Conservation (phyloP, 2,329 filamentous ascomycete genomes). For the Ilyonectria mors-panacis region DNA sequence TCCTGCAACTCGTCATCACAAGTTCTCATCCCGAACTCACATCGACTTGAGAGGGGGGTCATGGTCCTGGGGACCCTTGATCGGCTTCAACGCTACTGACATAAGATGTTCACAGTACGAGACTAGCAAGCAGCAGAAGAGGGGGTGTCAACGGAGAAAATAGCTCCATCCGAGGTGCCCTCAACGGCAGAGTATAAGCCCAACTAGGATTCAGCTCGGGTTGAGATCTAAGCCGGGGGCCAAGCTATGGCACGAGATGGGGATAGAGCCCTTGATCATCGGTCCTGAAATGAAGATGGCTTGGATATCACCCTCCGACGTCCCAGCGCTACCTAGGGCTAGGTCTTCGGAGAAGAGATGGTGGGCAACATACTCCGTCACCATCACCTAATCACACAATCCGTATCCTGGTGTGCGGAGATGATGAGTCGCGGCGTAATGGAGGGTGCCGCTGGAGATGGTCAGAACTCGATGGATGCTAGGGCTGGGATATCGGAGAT, state of each 20-base stretch:
- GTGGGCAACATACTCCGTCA: slow-evolving; percentile 22
- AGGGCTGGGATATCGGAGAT: slow-evolving; percentile 24
- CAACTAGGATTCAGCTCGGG: slow-evolving; percentile 23
- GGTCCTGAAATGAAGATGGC: slow-evolving; percentile 30
- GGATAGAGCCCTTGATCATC: slow-evolving; percentile 28
- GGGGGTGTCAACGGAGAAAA: slow-evolving; percentile 32
- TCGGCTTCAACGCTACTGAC: slow-evolving; percentile 27
- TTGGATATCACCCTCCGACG: slow-evolving; percentile 32
- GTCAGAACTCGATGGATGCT: slow-evolving; percentile 17
- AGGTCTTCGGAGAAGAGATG: slow-evolving; percentile 30
- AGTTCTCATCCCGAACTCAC: slow-evolving; percentile 20
- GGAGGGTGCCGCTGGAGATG: slow-evolving; percentile 33
- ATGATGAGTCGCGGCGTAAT: slow-evolving; percentile 31
- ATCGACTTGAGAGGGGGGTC: slow-evolving; percentile 13
- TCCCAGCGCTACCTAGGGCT: slow-evolving; percentile 31
- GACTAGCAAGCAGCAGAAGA: slow-evolving; percentile 16
- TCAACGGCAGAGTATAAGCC: slow-evolving; percentile 35
- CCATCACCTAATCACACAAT: slow-evolving; percentile 25
- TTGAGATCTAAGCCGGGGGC: slow-evolving; percentile 39
- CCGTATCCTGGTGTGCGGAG: slow-evolving; percentile 31
- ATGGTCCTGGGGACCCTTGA: slow-evolving; percentile 17
- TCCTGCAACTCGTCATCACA: slow-evolving; percentile 23
- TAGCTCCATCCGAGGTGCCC: slow-evolving; percentile 32
- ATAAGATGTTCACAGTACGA: slow-evolving; percentile 31
- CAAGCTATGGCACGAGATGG: slow-evolving; percentile 32